Conservation (phyloP, 2,329 filamentous ascomycete genomes). For the Colletotrichum aenigma region DNA sequence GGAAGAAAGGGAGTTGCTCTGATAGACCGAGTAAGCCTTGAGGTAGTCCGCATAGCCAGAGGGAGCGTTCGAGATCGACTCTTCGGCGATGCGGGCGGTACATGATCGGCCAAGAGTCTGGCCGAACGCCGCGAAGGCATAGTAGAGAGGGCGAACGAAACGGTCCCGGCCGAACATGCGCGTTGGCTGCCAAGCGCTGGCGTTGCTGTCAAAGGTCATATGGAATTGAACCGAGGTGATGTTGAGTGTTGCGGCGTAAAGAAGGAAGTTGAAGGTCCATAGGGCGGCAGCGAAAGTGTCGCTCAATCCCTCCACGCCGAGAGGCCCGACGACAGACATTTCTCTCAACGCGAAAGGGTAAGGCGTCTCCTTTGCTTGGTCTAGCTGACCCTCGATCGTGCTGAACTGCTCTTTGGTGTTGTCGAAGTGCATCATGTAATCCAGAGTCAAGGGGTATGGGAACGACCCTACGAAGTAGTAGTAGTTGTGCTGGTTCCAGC, state of each 20-base stretch:
- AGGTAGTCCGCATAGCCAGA: constrained; percentile 3
- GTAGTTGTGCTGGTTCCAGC: constrained; percentile 19
- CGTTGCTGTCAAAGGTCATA: constrained; percentile 14
- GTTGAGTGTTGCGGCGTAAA: constrained; percentile 14
- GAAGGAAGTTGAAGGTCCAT: constrained; percentile 13
- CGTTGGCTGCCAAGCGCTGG: constrained; percentile 16
- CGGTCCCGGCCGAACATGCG: constrained; percentile 17
- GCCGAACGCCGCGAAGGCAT: constrained; percentile 12
- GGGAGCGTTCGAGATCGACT: not conserved
- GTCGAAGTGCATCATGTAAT: constrained; percentile 17
- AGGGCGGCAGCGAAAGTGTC: constrained; percentile 12
- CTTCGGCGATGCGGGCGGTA: constrained; percentile 9
- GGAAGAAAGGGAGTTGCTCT: constrained; percentile 2
- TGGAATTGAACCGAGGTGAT: constrained; percentile 16
- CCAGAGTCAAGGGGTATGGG: constrained; percentile 10
- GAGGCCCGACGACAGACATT: constrained; percentile 13
- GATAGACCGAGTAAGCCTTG: constrained; percentile 12
- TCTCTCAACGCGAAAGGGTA: constrained; percentile 11
- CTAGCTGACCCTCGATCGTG: constrained; percentile 1
- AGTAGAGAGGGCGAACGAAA: constrained; percentile 16
- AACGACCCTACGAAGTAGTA: constrained; percentile 13
- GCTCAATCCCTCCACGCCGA: constrained; percentile 11
- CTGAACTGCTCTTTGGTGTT: constrained; percentile 11
- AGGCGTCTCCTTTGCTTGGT: not conserved
- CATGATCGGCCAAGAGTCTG: constrained; percentile 15